Conservation (phyloP, 2,329 filamentous ascomycete species). For the Cordyceps fumosorosea region DNA sequence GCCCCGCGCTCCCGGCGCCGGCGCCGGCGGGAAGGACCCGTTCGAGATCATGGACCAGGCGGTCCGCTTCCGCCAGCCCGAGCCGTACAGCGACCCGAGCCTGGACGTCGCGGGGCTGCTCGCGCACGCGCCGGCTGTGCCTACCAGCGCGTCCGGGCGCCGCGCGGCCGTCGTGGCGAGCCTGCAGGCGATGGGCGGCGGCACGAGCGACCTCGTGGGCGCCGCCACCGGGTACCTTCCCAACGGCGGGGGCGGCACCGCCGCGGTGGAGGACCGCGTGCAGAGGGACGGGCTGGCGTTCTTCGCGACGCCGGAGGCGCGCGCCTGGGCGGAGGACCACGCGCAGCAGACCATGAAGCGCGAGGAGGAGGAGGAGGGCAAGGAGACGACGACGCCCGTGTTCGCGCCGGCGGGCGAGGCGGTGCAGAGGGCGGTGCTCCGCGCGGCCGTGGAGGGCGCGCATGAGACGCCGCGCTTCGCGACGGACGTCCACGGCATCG, state of each 20-base stretch:
- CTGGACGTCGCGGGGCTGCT: constrained; percentile 27
- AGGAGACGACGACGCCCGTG: constrained; percentile 17
- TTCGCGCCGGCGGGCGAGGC: constrained; percentile 29
- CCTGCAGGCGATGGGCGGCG: constrained; percentile 27
- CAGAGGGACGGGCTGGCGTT: constrained; percentile 21
- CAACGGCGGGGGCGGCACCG: not conserved
- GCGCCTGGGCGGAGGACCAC: constrained; percentile 25
- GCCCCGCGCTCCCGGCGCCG: constrained; percentile 9
- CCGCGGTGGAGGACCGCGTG: constrained; percentile 25
- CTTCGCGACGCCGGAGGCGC: constrained; percentile 26
- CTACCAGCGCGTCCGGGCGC: constrained; percentile 23
- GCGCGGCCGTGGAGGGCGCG: constrained; percentile 29
- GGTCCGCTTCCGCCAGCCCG: constrained; percentile 28
- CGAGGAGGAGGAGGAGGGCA: constrained; percentile 9
- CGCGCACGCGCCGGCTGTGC: constrained; percentile 25
- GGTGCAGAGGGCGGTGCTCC: constrained; percentile 26
- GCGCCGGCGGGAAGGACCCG: constrained; percentile 16
- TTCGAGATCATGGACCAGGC: constrained; percentile 24
- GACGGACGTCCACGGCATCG: constrained; percentile 26
- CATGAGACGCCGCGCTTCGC: constrained; percentile 30
- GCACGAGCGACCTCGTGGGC: constrained; percentile 27
- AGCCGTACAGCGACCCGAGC: constrained; percentile 25
- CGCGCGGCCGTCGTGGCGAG: constrained; percentile 29
- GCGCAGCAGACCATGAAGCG: constrained; percentile 17
- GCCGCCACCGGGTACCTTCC: constrained; percentile 25